Percentiles rank a stretch among this genome's conserved stretches.
phyloP scores from a whole-genome alignment of 306 rosid genomes.

The Lathyrus oleraceus region DNA sequence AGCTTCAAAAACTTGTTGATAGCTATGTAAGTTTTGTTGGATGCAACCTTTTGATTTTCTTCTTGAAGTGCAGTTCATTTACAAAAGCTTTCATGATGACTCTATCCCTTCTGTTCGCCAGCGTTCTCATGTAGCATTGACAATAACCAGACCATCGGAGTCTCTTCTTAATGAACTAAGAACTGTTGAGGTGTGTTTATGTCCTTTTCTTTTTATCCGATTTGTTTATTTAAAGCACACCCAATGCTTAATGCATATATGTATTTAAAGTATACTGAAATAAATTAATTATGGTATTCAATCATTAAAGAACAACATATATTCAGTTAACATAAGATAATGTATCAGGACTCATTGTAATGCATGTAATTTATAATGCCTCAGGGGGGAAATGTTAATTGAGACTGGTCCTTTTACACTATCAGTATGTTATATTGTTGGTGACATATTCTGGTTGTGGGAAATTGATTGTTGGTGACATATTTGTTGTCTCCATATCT shows the following conservation, averaged over 20 bases:
- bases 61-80: constrained; percentile 15
- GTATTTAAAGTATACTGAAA: background rate
- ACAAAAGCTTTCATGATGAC: constrained; percentile 34
- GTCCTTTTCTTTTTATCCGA: constrained; percentile 6
- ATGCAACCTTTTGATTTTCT: constrained; percentile 33
- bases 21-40: constrained; percentile 64
- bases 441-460: background rate
- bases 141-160: constrained; percentile 87
- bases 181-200: constrained; percentile 77
- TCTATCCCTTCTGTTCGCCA: constrained; percentile 45
- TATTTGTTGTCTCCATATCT: constrained; percentile 5
- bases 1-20: constrained; percentile 85
- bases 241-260: background rate
- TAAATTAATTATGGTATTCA: constrained; percentile 8
- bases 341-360: constrained; percentile 22
- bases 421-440: background rate
- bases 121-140: constrained; percentile 72
- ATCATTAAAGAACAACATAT: background rate
- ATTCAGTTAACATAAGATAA: constrained; percentile 12
- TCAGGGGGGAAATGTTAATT: background rate
- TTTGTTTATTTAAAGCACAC: background rate
- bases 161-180: constrained; percentile 88
- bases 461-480: background rate
- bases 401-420: background rate
- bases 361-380: constrained; percentile 15